These are phyloP conservation scores for Malassezia sympodialis DNA, from an alignment of 1,284 basidiomycete genomes.

Conservation along the genomic window DNA sequence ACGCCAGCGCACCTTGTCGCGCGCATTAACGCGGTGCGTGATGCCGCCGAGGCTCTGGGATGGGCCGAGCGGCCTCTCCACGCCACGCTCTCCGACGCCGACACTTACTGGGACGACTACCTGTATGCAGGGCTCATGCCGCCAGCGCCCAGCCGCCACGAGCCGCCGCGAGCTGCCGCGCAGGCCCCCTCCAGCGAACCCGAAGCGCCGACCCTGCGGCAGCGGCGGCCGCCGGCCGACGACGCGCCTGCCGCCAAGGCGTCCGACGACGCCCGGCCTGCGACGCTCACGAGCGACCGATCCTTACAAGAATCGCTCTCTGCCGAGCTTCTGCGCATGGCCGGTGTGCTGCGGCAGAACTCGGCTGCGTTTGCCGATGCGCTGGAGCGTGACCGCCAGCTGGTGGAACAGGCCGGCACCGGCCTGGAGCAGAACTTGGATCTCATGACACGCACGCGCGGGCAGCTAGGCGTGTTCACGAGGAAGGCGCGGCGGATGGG, in stretches of 20 bases:
- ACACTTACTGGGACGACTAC: constrained; percentile 17
- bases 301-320: constrained; percentile 40
- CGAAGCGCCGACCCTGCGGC: neutral
- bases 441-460: constrained; percentile 45
- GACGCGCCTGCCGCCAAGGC: neutral
- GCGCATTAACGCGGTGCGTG: neutral
- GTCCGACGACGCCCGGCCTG: neutral
- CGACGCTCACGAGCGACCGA: constrained; percentile 28
- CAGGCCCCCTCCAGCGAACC: neutral
- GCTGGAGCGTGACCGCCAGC: constrained; percentile 40
- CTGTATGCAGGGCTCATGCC: constrained; percentile 9
- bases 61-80: neutral
- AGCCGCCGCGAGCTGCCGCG: neutral
- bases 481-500: constrained; percentile 42
- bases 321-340: constrained; percentile 44
- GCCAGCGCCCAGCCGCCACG: neutral
- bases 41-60: neutral
- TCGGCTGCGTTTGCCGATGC: constrained; percentile 37
- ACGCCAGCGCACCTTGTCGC: neutral
- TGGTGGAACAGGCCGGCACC: constrained; percentile 35
- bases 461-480: constrained; percentile 37
- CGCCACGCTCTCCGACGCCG: neutral
- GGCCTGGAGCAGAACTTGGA: constrained; percentile 34
- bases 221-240: neutral
- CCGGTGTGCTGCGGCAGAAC: constrained; percentile 36